Conservation (phyloP, 2,329 filamentous ascomycete genomes). For the Trichophaea hybrida region DNA sequence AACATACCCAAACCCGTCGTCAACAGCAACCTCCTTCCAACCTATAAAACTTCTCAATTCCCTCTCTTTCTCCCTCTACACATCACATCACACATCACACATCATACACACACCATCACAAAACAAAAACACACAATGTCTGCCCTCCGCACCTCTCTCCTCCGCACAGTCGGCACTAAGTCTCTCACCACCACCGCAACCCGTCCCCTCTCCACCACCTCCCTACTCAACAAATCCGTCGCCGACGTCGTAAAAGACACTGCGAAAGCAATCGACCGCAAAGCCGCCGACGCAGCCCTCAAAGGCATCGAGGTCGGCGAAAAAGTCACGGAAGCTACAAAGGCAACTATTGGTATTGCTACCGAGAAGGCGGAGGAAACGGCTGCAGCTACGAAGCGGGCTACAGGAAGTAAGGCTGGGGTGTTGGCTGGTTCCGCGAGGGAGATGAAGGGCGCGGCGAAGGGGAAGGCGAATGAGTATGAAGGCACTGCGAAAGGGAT, state of each 20-base stretch:
- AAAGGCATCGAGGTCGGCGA: conserved; percentile 46
- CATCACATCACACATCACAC: background rate
- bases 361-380: conserved; percentile 39
- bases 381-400: conserved; percentile 17
- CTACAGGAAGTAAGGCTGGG: conserved; percentile 31
- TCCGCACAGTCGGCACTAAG: conserved; percentile 34
- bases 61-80: background rate
- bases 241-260: conserved; percentile 41
- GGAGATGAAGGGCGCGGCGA: conserved; percentile 32
- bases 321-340: conserved; percentile 32
- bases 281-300: conserved; percentile 46
- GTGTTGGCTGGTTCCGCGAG: conserved; percentile 29
- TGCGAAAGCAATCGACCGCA: conserved; percentile 45
- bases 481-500: conserved; percentile 31
- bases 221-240: conserved; percentile 38
- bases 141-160: conserved; percentile 39
- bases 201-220: conserved; percentile 28
- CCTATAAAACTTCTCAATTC: background rate
- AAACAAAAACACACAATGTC: background rate
- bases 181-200: conserved; percentile 29
- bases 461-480: conserved; percentile 30
- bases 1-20: background rate
- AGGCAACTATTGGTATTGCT: conserved; percentile 29
- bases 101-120: background rate
- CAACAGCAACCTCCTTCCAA: background rate